Conservation (phyloP, 1,284 basidiomycete species). For the Tilletia setariae region DNA sequence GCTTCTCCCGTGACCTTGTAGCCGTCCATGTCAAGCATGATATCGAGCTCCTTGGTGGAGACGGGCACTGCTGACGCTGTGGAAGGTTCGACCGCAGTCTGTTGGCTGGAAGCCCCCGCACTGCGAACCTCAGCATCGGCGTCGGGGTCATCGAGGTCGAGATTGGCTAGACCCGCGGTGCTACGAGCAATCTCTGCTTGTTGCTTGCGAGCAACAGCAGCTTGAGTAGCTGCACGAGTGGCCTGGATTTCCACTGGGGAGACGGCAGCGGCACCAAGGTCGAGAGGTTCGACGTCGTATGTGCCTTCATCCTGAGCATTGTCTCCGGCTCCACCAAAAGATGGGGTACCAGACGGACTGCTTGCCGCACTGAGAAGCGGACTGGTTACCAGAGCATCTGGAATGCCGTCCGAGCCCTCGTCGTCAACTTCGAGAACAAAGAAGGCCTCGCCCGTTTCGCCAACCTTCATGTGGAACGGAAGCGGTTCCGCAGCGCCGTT, state of each 20-base stretch:
- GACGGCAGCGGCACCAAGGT: conserved; percentile 22
- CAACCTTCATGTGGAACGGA: conserved; percentile 97
- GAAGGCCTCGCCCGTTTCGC: conserved; percentile 96
- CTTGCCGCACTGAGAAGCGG: conserved; percentile 59
- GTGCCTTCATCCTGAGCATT: conserved; percentile 8
- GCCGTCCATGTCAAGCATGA: conserved; percentile 53
- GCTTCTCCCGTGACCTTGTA: conserved; percentile 52
- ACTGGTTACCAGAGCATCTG: conserved; percentile 87
- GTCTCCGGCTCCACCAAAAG: background rate
- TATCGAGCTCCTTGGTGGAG: conserved; percentile 7
- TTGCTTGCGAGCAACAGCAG: background rate
- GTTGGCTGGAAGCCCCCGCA: conserved; percentile 10
- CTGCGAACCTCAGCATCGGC: background rate
- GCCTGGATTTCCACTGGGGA: background rate
- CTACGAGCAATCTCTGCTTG: background rate
- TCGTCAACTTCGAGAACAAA: conserved; percentile 93
- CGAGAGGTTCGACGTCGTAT: conserved; percentile 40
- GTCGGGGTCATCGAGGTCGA: background rate
- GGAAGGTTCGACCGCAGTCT: background rate
- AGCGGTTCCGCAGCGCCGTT: conserved; percentile 60
- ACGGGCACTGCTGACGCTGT: background rate
- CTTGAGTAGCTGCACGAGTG: conserved; percentile 3
- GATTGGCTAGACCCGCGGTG: background rate
- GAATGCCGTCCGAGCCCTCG: conserved; percentile 67
- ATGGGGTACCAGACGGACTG: conserved; percentile 33